Evolutionary conservation across 768 basidiomycete species (phyloP).

Genomic region (Amyloporia xantha): DNA sequence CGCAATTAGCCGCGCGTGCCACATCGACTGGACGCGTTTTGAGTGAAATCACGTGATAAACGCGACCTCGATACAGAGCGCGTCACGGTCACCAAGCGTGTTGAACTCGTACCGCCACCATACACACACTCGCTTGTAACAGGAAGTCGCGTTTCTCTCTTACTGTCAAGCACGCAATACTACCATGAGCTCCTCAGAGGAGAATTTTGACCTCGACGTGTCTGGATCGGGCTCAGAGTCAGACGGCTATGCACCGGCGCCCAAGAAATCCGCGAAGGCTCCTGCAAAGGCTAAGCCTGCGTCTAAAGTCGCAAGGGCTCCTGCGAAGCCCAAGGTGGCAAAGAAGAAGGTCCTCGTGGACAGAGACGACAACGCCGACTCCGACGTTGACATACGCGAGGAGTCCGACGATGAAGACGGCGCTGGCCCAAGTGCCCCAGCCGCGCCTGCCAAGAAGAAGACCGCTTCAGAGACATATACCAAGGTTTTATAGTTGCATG

Average conservation of each 20-base stretch:
- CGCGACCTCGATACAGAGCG: conserved; percentile 1
- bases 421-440: conserved; percentile 20
- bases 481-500: conserved; percentile 39
- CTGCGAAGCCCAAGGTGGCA: conserved; percentile 42
- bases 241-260: conserved; percentile 55
- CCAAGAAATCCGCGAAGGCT: conserved; percentile 40
- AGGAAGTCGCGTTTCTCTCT: neutral
- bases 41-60: conserved; percentile 6
- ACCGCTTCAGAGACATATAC: conserved; percentile 87
- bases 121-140: neutral
- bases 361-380: conserved; percentile 54
- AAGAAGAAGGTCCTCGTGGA: conserved; percentile 72
- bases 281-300: conserved; percentile 39
- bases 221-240: conserved; percentile 54
- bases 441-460: conserved; percentile 58
- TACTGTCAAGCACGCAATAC: neutral
- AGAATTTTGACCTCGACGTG: conserved; percentile 57
- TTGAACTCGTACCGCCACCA: neutral
- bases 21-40: no score
- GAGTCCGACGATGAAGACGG: conserved; percentile 37
- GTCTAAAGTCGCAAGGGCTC: conserved; percentile 39
- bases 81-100: neutral
- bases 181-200: conserved; percentile 82
- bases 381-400: conserved; percentile 40
- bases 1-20: no score